phyloP scores from a whole-genome alignment of 768 basidiomycete genomes.

The Xerocomellus intermedius region DNA sequence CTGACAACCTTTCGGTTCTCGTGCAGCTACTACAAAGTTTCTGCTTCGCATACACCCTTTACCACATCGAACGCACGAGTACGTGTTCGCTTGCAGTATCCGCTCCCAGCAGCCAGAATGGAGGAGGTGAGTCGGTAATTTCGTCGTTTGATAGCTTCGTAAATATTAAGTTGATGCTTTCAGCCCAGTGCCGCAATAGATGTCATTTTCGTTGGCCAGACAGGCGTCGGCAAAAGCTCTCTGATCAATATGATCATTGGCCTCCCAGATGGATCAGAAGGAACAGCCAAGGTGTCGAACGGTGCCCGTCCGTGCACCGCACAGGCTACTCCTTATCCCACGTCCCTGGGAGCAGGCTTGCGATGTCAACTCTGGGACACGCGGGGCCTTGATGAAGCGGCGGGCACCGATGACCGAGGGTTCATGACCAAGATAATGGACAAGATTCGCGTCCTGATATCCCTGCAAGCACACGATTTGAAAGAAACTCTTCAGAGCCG shows the following conservation, averaged over 20 bases:
- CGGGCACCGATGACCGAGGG: slow-evolving; percentile 1
- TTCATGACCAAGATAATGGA: slow-evolving; percentile 10
- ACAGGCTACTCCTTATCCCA: slow-evolving; percentile 6
- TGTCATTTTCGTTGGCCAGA: slow-evolving; percentile 24
- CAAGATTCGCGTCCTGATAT: slow-evolving; percentile 11
- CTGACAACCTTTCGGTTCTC: background rate
- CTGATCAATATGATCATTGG: slow-evolving; percentile 26
- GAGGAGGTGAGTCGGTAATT: slow-evolving; percentile 15
- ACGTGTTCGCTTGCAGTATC: background rate
- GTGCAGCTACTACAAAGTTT: background rate
- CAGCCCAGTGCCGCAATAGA: slow-evolving; percentile 14
- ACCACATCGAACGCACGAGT: slow-evolving; percentile 1
- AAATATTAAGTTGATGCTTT: background rate
- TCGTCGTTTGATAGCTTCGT: background rate
- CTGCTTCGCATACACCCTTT: background rate
- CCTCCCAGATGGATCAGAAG: background rate
- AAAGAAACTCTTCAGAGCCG: slow-evolving; percentile 9
- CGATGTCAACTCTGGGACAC: slow-evolving; percentile 26
- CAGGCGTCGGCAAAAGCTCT: slow-evolving; percentile 27
- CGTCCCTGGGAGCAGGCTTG: background rate
- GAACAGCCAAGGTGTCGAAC: slow-evolving; percentile 19
- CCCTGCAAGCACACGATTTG: slow-evolving; percentile 21
- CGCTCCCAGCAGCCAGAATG: slow-evolving; percentile 8
- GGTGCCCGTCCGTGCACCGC: slow-evolving; percentile 20
- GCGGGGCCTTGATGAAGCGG: slow-evolving; percentile 25